phyloP scores from a whole-genome alignment of 306 rosid genomes.

The Macrotyloma uniflorum region DNA sequence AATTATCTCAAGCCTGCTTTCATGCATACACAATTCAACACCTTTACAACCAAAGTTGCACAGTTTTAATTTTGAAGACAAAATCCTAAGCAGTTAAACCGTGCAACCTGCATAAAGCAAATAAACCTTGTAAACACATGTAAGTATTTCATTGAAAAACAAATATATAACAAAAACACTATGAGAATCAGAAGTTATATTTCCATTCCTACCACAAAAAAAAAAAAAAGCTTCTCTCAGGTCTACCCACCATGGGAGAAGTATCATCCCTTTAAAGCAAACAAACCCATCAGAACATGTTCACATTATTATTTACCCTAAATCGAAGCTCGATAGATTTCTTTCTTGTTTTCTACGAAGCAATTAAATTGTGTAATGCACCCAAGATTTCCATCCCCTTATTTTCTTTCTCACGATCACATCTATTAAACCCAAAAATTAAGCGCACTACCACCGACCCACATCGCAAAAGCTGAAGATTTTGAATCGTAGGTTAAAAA shows the following conservation, averaged over 20 bases:
- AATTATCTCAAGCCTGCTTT: conserved; percentile 36
- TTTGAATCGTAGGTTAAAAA: conserved; percentile 10
- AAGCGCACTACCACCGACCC: not conserved
- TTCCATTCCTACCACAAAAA: conserved; percentile 1
- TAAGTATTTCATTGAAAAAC: conserved; percentile 10
- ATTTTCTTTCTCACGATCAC: not conserved
- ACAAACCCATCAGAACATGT: conserved; percentile 13
- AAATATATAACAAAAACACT: not conserved
- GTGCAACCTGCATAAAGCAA: conserved; percentile 74
- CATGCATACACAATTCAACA: conserved; percentile 28
- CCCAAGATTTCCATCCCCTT: not conserved
- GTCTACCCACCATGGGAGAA: not conserved
- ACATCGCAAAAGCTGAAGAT: conserved; percentile 12
- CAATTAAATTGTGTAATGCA: conserved; percentile 14
- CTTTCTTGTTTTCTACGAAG: not conserved
- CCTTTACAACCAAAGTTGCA: conserved; percentile 65
- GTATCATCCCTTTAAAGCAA: not conserved
- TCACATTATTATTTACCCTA: conserved; percentile 30
- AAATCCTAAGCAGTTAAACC: conserved; percentile 53
- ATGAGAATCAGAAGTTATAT: not conserved
- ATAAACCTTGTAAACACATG: conserved; percentile 29
- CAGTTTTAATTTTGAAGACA: conserved; percentile 32
- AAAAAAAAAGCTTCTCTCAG: not conserved
- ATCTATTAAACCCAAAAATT: not conserved
- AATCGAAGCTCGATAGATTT: conserved; percentile 5